phyloP scores from a whole-genome alignment of 148 eudicot genomes.

The Limonium bicolor region DNA sequence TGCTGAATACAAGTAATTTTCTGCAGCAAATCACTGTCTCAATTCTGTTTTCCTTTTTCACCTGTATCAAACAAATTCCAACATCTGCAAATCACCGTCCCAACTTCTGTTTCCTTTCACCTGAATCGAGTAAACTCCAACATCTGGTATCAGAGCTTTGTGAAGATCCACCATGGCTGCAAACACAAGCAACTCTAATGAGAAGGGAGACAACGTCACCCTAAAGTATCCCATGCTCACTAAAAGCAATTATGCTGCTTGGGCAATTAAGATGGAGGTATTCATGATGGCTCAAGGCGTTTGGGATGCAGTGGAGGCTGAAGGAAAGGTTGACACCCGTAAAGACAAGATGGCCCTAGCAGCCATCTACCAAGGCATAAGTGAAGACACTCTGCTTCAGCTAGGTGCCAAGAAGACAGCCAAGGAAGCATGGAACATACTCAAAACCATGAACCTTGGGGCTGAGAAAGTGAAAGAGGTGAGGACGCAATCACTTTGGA shows the following conservation, averaged over 20 bases:
- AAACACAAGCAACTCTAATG: background rate
- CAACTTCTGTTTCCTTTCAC: too few species aligned
- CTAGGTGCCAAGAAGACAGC: background rate
- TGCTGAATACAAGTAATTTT: too few species aligned
- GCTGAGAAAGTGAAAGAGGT: background rate
- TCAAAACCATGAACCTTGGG: background rate
- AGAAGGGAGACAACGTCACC: too few species aligned
- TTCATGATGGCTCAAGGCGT: background rate
- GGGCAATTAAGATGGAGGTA: background rate
- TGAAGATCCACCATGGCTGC: background rate
- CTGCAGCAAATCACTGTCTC: too few species aligned
- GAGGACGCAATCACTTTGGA: background rate
- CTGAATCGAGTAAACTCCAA: too few species aligned
- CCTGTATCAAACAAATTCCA: too few species aligned
- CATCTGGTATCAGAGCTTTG: background rate
- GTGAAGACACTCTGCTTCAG: background rate
- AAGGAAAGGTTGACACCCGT: background rate
- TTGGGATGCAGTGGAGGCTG: background rate
- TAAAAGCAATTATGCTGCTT: background rate
- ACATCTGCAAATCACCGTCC: too few species aligned
- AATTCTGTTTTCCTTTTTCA: too few species aligned
- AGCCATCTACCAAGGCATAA: background rate
- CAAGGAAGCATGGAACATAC: background rate
- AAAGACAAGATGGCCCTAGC: background rate
- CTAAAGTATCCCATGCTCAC: background rate